Conservation (phyloP, 169 alveolate species). For the Cryptosporidium andersoni region DNA sequence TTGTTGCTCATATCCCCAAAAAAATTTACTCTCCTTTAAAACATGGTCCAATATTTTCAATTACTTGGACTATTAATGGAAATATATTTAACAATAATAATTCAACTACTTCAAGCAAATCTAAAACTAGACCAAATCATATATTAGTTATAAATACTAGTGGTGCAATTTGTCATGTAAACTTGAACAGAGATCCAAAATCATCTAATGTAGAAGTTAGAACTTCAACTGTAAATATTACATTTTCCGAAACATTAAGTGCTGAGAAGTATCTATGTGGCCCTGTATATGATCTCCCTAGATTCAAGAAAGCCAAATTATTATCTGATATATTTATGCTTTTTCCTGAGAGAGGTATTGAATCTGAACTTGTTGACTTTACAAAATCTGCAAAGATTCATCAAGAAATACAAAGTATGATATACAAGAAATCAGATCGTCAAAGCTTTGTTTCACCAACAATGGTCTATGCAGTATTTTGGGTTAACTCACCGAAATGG, state of each 20-base stretch:
- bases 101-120: not conserved
- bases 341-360: conserved; percentile 60
- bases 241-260: not conserved
- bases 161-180: not conserved
- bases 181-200: not conserved
- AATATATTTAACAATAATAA: not conserved
- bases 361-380: not conserved
- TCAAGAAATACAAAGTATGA: not conserved
- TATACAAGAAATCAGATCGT: not conserved
- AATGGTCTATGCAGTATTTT: conserved; percentile 32
- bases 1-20: conserved; percentile 7
- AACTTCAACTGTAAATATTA: not conserved
- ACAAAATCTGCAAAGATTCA: not conserved
- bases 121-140: not conserved
- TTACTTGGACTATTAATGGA: conserved; percentile 4
- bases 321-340: conserved; percentile 14
- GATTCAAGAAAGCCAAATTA: conserved; percentile 30
- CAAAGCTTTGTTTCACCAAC: not conserved
- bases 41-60: conserved; percentile 36
- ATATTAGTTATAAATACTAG: conserved; percentile 11
- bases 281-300: conserved; percentile 58
- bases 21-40: conserved; percentile 40
- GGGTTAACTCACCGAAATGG: conserved; percentile 50
- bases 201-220: not conserved
- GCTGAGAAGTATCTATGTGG: conserved; percentile 41